These are phyloP conservation scores for Paramyrothecium sp. DNA, from an alignment of 2,329 filamentous ascomycete species.

Conservation along the genomic window DNA sequence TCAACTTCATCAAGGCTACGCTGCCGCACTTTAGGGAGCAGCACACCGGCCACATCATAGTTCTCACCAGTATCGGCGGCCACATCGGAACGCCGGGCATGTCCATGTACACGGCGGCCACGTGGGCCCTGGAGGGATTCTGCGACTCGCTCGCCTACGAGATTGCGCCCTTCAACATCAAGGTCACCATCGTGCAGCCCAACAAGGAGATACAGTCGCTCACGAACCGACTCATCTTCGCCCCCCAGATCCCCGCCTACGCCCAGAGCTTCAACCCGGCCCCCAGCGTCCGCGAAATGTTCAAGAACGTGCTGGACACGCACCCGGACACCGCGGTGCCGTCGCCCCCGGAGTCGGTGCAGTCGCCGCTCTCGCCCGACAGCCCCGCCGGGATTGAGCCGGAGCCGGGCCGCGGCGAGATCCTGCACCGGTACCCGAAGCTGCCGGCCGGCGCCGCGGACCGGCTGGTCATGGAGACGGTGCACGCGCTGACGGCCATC, in stretches of 20 bases:
- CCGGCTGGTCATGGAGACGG: constrained; percentile 79
- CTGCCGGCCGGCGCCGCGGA: constrained; percentile 68
- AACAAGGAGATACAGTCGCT: constrained; percentile 89
- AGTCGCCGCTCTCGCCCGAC: constrained; percentile 27
- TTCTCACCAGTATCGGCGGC: constrained; percentile 85
- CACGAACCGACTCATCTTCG: constrained; percentile 82
- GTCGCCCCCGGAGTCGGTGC: constrained; percentile 21
- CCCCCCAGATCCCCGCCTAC: constrained; percentile 67
- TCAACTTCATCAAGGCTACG: constrained; percentile 91
- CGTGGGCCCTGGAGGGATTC: constrained; percentile 94
- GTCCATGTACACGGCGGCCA: constrained; percentile 86
- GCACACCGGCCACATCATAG: constrained; percentile 84
- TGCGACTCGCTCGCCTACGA: constrained; percentile 96
- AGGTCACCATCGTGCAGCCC: constrained; percentile 92
- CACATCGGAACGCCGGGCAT: constrained; percentile 92
- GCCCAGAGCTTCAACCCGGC: constrained; percentile 50
- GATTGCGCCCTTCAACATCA: constrained; percentile 94
- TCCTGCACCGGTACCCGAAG: constrained; percentile 70
- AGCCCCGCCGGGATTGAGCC: constrained; percentile 28
- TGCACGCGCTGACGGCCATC: constrained; percentile 87
- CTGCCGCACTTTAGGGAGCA: constrained; percentile 78
- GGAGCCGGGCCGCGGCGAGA: constrained; percentile 35
- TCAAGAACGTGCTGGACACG: constrained; percentile 75
- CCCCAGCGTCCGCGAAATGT: constrained; percentile 79
- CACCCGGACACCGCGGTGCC: constrained; percentile 63